Evolutionary conservation across 305 asterid genomes (phyloP).

Genomic region (Solanum aculeatissimum): DNA sequence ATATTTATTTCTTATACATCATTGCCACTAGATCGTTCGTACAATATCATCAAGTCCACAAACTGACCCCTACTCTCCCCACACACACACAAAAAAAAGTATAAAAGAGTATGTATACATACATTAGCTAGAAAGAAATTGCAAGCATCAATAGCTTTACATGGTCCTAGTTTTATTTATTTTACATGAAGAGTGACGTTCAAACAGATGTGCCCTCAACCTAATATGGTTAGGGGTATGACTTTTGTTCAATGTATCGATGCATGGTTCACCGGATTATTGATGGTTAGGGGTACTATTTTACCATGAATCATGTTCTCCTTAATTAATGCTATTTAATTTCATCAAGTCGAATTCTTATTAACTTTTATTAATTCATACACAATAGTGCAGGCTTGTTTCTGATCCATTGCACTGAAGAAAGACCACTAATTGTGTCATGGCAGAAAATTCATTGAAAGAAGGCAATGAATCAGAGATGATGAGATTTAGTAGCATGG

Average conservation of each 20-base stretch:
- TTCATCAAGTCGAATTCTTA: neutral
- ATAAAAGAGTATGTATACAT: neutral
- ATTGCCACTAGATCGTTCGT: neutral
- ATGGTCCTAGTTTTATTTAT: neutral
- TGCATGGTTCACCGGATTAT: neutral
- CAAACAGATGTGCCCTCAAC: neutral
- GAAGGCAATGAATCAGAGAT: slow-evolving; percentile 3
- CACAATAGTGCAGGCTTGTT: neutral
- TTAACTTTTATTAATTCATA: neutral
- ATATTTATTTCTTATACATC: neutral
- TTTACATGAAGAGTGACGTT: neutral
- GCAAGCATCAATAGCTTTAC: neutral
- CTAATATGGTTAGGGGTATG: neutral
- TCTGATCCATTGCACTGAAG: neutral
- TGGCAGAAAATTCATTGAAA: slow-evolving; percentile 11
- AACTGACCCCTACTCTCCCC: neutral
- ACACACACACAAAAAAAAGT: neutral
- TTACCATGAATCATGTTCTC: neutral
- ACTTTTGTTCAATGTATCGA: neutral
- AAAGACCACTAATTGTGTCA: neutral
- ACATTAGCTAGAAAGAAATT: neutral
- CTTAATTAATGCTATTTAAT: neutral
- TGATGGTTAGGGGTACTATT: neutral
- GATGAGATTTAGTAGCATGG: neutral
- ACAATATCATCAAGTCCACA: neutral